These are phyloP conservation scores for Syzygium aqueum DNA, from an alignment of 345 rosid species.

Conservation along the genomic window DNA sequence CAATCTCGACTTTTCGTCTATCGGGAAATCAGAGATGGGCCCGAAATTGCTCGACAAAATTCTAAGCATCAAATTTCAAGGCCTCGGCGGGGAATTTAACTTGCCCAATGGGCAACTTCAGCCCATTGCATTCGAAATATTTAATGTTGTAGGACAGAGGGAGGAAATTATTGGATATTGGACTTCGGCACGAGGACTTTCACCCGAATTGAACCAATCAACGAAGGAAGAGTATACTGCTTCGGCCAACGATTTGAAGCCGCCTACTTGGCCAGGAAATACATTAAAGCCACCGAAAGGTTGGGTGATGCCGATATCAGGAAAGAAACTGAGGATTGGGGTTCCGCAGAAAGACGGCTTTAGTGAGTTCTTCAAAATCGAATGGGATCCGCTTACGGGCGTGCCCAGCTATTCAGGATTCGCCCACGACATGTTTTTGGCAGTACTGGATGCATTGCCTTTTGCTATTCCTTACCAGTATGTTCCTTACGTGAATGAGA, in stretches of 20 bases:
- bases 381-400: not conserved
- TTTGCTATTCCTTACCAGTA: constrained; percentile 1
- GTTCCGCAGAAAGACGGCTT: constrained; percentile 11
- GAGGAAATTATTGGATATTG: constrained; percentile 4
- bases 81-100: constrained; percentile 1
- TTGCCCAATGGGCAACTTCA: not conserved
- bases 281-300: constrained; percentile 3
- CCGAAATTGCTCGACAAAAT: not conserved
- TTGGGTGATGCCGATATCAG: constrained; percentile 9
- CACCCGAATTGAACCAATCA: not conserved
- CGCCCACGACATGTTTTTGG: constrained; percentile 9
- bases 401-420: constrained; percentile 1
- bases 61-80: not conserved
- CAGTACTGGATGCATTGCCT: constrained; percentile 3
- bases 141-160: not conserved
- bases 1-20: not conserved
- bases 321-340: constrained; percentile 10
- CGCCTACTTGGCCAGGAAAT: constrained; percentile 16
- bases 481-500: constrained; percentile 2
- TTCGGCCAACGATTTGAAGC: not conserved
- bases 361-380: constrained; percentile 6
- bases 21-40: constrained; percentile 10
- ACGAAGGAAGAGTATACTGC: not conserved
- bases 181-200: not conserved
- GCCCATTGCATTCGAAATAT: constrained; percentile 1